These are phyloP conservation scores for Aspergillus jensenii DNA, from an alignment of 2,329 filamentous ascomycete genomes.

Conservation along the genomic window DNA sequence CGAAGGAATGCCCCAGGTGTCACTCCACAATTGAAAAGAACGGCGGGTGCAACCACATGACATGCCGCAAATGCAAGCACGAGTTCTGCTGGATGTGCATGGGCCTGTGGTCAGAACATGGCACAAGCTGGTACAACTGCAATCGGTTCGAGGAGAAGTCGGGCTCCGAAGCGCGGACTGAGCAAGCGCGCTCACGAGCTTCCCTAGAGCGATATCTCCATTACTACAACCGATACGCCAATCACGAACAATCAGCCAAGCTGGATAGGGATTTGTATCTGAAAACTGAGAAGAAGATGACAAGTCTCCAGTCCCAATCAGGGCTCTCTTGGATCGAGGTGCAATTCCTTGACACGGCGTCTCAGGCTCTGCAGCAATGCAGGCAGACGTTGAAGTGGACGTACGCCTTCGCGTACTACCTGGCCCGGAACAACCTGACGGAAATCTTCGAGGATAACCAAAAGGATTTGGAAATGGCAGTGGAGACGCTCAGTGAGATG, in stretches of 20 bases:
- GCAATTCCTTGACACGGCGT: conserved; percentile 91
- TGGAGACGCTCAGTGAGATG: conserved; percentile 97
- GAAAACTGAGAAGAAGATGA: conserved; percentile 99
- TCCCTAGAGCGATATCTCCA: conserved; percentile 95
- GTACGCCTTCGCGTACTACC: conserved; percentile 96
- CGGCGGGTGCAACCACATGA: conserved; percentile 97
- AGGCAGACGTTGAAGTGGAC: conserved; percentile 99
- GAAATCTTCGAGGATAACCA: conserved; percentile 99
- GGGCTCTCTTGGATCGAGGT: conserved; percentile 99
- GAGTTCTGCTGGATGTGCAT: conserved; percentile 99
- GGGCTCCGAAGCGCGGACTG: conserved; percentile 83
- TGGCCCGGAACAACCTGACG: conserved; percentile 92
- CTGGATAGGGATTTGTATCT: conserved; percentile 93
- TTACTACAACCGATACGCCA: conserved; percentile 98
- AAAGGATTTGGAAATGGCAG: conserved; percentile 94
- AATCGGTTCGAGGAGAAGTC: conserved; percentile 97
- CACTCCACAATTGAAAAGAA: conserved; percentile 99
- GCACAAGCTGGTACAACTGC: conserved; percentile 99
- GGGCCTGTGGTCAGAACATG: conserved; percentile 97
- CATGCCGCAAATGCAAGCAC: conserved; percentile 90
- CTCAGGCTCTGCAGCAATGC: conserved; percentile 90
- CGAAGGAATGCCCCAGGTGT: conserved; percentile 96
- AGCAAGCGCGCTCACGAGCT: conserved; percentile 84
- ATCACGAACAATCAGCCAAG: conserved; percentile 96
- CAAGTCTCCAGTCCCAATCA: conserved; percentile 86